Conservation (phyloP, 352 stramenopile genomes). For the Phytophthora nicotianae region DNA sequence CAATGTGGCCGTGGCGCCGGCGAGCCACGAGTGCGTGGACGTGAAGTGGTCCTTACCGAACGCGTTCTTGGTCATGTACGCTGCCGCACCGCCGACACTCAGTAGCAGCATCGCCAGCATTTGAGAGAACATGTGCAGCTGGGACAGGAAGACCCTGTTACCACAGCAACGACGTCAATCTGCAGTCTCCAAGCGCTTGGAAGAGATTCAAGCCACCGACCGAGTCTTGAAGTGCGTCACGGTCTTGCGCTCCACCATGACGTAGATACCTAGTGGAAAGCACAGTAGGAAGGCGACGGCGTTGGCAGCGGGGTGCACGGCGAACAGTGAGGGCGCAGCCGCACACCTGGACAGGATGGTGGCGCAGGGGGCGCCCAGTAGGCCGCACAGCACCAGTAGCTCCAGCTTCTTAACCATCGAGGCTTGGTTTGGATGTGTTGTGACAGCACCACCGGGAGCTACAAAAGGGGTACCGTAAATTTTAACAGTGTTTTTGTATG, state of each 20-base stretch:
- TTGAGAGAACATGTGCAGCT: constrained; percentile 62
- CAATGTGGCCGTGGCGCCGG: constrained; percentile 43
- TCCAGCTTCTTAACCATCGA: constrained; percentile 66
- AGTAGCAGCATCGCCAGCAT: constrained; percentile 55
- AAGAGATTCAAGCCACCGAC: constrained; percentile 23
- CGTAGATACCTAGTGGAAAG: constrained; percentile 64
- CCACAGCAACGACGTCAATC: constrained; percentile 7
- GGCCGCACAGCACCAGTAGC: constrained; percentile 52
- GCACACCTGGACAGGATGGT: constrained; percentile 50
- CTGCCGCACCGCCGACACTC: constrained; percentile 40
- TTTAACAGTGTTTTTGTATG: constrained; percentile 21
- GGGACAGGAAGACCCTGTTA: constrained; percentile 39
- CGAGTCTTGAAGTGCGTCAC: constrained; percentile 49
- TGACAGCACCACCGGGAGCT: constrained; percentile 20
- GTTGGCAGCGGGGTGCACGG: constrained; percentile 66
- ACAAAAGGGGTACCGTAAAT: background rate
- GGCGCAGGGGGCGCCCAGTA: constrained; percentile 54
- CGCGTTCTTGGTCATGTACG: constrained; percentile 66
- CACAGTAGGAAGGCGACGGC: constrained; percentile 65
- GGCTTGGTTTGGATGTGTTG: constrained; percentile 6
- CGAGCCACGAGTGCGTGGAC: constrained; percentile 78
- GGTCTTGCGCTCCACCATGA: constrained; percentile 64
- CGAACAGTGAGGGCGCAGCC: constrained; percentile 50
- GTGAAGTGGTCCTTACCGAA: constrained; percentile 69
- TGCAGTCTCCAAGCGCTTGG: background rate